Conservation (phyloP, 2,329 filamentous ascomycete species). For the Exserohilum rostratum region DNA sequence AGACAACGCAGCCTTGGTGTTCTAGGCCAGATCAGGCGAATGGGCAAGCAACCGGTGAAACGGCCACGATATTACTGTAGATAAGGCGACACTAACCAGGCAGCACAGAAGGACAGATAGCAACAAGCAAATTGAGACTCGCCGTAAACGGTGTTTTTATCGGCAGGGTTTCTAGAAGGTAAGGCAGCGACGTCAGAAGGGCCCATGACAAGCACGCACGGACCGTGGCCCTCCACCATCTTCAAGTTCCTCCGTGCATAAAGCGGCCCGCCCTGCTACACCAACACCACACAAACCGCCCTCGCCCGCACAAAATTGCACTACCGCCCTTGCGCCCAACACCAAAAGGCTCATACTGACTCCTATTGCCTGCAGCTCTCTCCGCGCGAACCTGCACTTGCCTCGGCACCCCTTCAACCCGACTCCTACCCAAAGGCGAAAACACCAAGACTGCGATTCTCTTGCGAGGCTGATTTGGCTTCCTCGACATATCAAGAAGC, state of each 20-base stretch:
- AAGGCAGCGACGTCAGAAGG: constrained; percentile 25
- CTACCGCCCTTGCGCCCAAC: constrained; percentile 17
- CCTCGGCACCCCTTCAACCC: constrained; percentile 11
- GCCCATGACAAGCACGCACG: constrained; percentile 31
- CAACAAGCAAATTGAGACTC: neutral
- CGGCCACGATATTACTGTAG: neutral
- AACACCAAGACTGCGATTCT: constrained; percentile 14
- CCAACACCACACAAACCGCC: constrained; percentile 31
- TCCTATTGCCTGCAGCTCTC: constrained; percentile 9
- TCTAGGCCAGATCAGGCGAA: neutral
- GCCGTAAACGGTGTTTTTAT: neutral
- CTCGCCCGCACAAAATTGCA: constrained; percentile 31
- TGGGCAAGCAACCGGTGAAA: neutral
- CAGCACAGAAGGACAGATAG: neutral
- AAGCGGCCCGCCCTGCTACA: constrained; percentile 36
- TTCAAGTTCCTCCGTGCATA: constrained; percentile 37
- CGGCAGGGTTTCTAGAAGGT: constrained; percentile 1
- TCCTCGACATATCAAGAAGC: constrained; percentile 17
- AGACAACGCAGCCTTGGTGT: neutral
- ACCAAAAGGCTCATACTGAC: constrained; percentile 16
- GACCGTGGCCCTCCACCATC: constrained; percentile 28
- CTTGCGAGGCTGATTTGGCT: constrained; percentile 10
- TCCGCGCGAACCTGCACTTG: constrained; percentile 16
- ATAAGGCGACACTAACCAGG: neutral
- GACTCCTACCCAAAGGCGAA: constrained; percentile 17